Base-by-base conservation (phyloP, 352 stramenopile genomes). In the Phytophthora cryptogea region DNA sequence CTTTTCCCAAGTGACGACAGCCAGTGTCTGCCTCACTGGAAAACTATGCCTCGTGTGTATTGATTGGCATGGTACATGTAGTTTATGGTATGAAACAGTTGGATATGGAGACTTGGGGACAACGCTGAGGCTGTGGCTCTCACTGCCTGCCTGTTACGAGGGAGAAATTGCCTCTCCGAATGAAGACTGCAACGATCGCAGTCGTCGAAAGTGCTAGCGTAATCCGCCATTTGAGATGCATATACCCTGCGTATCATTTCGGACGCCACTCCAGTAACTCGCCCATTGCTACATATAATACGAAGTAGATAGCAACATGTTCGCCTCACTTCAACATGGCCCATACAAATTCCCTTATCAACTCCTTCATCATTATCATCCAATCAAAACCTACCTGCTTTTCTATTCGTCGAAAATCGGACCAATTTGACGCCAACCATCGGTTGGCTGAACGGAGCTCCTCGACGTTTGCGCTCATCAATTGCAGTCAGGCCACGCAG, bases 391-490 rank as follows among this genome's bases (percentile, higher is more conserved):
- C 1, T 2, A 9, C 2, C 10, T 6, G 5, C 26, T 20, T 31
- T 8, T 27, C 3, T 41, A 66, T 66, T 66, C 33, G 58, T 11
- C 47, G 13, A 60, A 66, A 60, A 26, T 43, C 30, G 27, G 7
- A 13, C 35, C 42, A 60, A 54, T 59, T 54, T 49, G 32, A 59
- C 54, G 54, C 54, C 60, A 68, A 42, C 60, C 60, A 68, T 68
- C 60, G 60, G 60, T 68, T 68, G 60, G 60, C 54, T 59, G 47
- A 68, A 59, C 59, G 51, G 46, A 54, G 54, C 54, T 59, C 36
- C 9, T 53, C 43, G 26, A 11, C 33, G 37, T 17, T 20, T n/a
- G n/a, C 16, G 14, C 36, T 48, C 41, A 43, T 66, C 51, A 66
- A 61, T 59, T 50, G 42, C 55, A 70, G 35, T 43, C 36, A 36